Conservation (phyloP, 1,284 basidiomycete species). For the Phenoliferia sp. region DNA sequence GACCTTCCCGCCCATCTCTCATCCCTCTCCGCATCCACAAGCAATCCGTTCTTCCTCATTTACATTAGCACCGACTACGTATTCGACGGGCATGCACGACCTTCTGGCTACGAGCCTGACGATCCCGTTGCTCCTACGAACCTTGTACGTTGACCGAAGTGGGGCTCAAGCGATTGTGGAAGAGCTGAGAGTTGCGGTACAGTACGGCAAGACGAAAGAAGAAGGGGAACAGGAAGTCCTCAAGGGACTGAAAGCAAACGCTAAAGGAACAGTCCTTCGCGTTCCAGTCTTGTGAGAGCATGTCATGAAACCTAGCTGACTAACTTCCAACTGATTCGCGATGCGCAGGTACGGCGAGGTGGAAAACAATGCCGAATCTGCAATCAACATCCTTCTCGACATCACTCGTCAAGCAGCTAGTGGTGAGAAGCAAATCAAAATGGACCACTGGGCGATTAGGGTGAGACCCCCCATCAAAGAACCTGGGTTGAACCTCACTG, state of each 20-base stretch:
- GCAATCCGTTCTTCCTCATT: constrained; percentile 13
- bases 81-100: constrained; percentile 74
- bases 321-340: no score
- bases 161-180: neutral
- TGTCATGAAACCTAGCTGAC: constrained; percentile 21
- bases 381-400: constrained; percentile 72
- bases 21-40: constrained; percentile 57
- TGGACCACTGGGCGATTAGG: constrained; percentile 79
- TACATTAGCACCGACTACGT: constrained; percentile 62
- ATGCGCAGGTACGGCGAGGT: constrained; percentile 72
- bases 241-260: constrained; percentile 43
- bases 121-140: constrained; percentile 68
- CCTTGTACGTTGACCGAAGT: no score
- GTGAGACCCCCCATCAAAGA: neutral
- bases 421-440: constrained; percentile 60
- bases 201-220: constrained; percentile 70
- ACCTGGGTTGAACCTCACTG: neutral
- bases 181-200: constrained; percentile 14
- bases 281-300: constrained; percentile 67
- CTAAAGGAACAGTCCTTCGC: constrained; percentile 60
- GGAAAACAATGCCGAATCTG: constrained; percentile 66
- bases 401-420: constrained; percentile 70
- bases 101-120: constrained; percentile 56
- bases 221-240: constrained; percentile 67
- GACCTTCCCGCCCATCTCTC: constrained; percentile 40